Evolutionary conservation across 2,329 filamentous ascomycete species (phyloP).

Genomic region (Trichoderma sp.): DNA sequence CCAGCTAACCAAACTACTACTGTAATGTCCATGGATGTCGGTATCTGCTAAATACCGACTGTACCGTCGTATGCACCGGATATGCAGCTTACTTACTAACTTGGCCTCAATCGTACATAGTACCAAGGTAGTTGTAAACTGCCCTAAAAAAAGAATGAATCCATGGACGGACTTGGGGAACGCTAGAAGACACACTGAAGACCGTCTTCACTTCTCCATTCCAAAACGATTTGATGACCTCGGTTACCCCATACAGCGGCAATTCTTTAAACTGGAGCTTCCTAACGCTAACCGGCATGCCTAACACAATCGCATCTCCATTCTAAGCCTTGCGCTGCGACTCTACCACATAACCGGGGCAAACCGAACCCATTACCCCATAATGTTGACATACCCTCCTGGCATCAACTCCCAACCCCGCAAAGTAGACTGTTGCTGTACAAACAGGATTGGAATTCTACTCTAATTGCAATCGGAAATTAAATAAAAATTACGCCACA

Average conservation of each 20-base stretch:
- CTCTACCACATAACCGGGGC: neutral
- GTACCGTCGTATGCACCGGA: too few relatives aligned
- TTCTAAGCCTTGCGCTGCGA: neutral
- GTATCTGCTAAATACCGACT: too few relatives aligned
- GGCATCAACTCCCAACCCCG: slow-evolving; percentile 9
- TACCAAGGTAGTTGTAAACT: neutral
- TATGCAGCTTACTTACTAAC: neutral
- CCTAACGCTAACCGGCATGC: neutral
- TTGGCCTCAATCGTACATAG: too few relatives aligned
- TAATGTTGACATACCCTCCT: neutral
- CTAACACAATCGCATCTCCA: neutral
- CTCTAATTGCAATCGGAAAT: neutral
- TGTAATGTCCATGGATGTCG: too few relatives aligned
- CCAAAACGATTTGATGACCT: neutral
- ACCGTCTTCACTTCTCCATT: neutral
- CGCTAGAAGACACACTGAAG: neutral
- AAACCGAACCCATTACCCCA: neutral
- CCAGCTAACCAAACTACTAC: too few relatives aligned
- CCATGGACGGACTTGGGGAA: too few relatives aligned
- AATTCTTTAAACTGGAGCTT: neutral
- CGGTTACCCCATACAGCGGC: neutral
- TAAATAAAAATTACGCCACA: neutral
- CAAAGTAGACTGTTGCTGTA: neutral
- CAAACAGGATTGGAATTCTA: neutral
- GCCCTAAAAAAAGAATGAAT: neutral